Conservation (phyloP, 2,329 filamentous ascomycete genomes). For the Phaeoacremonium minimum region DNA sequence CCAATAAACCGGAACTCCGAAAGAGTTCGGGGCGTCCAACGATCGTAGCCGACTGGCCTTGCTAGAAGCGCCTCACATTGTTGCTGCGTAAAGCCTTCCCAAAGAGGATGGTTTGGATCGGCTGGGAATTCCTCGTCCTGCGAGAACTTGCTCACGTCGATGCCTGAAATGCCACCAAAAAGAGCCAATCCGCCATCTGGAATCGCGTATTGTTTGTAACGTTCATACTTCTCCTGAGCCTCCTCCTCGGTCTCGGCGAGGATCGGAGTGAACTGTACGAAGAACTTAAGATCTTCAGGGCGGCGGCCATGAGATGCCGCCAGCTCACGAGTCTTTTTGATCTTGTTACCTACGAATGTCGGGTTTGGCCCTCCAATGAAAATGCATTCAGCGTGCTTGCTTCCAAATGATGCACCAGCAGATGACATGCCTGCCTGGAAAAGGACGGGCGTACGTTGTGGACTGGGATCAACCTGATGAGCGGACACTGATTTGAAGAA, state of each 20-base stretch:
- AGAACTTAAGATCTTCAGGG: constrained; percentile 13
- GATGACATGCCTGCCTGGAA: constrained; percentile 16
- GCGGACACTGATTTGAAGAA: not conserved
- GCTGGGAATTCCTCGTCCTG: constrained; percentile 14
- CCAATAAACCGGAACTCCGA: constrained; percentile 7
- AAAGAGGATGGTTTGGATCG: constrained; percentile 5
- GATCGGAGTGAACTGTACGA: constrained; percentile 13
- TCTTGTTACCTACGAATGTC: constrained; percentile 5
- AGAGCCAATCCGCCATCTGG: constrained; percentile 15
- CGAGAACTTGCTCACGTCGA: constrained; percentile 15
- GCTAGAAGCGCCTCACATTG: constrained; percentile 1
- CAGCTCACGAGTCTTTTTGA: constrained; percentile 12
- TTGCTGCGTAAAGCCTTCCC: constrained; percentile 3
- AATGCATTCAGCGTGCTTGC: constrained; percentile 16
- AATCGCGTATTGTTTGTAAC: constrained; percentile 10
- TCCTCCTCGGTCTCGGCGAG: constrained; percentile 13
- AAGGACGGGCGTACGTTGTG: constrained; percentile 13
- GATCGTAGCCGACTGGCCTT: not conserved
- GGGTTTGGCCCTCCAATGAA: constrained; percentile 13
- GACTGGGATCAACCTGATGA: not conserved
- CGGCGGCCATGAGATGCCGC: constrained; percentile 10
- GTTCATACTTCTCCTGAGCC: constrained; percentile 14
- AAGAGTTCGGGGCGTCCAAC: constrained; percentile 9
- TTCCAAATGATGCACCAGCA: constrained; percentile 14
- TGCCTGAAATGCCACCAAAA: constrained; percentile 17